Percentiles rank a stretch among this genome's conserved stretches.
Evolutionary conservation across 441 rosid species (phyloP).

Genomic region (Hura crepitans): DNA sequence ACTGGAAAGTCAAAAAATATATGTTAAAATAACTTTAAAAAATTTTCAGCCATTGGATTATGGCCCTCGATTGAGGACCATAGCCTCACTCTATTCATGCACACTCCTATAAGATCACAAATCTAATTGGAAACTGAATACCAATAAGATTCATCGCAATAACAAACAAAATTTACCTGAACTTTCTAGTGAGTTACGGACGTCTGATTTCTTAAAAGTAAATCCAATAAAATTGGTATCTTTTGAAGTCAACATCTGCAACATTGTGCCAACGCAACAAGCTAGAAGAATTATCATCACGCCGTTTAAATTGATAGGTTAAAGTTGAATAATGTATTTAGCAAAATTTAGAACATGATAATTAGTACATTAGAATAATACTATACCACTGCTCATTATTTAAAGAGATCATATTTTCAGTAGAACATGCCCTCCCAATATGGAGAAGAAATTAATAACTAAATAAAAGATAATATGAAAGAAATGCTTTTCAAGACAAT

Average conservation of each 20-base stretch:
- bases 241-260: constrained; percentile 94
- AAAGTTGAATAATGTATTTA: not conserved
- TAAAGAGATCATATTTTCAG: not conserved
- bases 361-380: not conserved
- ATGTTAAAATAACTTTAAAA: too few relatives aligned
- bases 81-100: too few relatives aligned
- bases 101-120: too few relatives aligned
- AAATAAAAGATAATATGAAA: not conserved
- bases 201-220: constrained; percentile 84
- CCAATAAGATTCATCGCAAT: not conserved
- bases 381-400: not conserved
- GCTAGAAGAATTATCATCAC: constrained; percentile 7
- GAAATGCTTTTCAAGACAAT: not conserved
- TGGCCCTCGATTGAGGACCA: too few relatives aligned
- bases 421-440: not conserved
- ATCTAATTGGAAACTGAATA: not conserved
- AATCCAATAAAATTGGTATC: constrained; percentile 92
- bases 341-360: not conserved
- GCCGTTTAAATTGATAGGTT: not conserved
- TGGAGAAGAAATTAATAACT: not conserved
- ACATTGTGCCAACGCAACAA: constrained; percentile 25
- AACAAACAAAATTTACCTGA: constrained; percentile 47
- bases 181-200: constrained; percentile 62
- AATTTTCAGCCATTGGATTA: too few relatives aligned
- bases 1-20: too few relatives aligned